A percentile compares a stretch with the other conserved stretches of the same genome.
These are phyloP conservation scores for Barnettozyma populi DNA, from an alignment of 805 yeast genomes.

Conservation along the genomic window DNA sequence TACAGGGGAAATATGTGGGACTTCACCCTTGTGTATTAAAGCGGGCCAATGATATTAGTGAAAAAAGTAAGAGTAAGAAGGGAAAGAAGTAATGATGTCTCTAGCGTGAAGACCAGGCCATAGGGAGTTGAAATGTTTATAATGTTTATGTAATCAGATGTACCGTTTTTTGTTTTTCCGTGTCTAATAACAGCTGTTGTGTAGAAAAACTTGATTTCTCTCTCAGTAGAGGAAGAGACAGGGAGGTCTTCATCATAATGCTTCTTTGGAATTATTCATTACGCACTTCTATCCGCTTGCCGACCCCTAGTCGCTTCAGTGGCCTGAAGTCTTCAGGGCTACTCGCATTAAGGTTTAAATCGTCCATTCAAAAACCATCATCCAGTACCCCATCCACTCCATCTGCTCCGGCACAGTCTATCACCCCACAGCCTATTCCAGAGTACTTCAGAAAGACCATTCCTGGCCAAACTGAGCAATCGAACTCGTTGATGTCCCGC, in stretches of 20 bases:
- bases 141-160: no score
- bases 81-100: neutral
- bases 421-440: constrained; percentile 11
- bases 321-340: neutral
- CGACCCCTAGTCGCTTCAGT: neutral
- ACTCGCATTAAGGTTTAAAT: constrained; percentile 7
- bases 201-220: neutral
- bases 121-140: no score
- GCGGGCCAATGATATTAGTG: constrained; percentile 40
- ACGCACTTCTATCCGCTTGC: neutral
- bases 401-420: neutral
- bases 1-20: constrained; percentile 75
- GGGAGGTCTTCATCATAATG: neutral
- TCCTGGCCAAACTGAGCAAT: constrained; percentile 25
- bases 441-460: constrained; percentile 20
- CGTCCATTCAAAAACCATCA: constrained; percentile 3
- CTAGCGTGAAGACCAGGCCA: neutral
- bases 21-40: constrained; percentile 66
- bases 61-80: constrained; percentile 4
- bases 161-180: no score
- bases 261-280: neutral
- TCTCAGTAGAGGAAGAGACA: no score
- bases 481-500: constrained; percentile 47
- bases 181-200: neutral
- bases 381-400: neutral